These are phyloP conservation scores for Yamadazyma olivae DNA, from an alignment of 805 yeast species.

Conservation along the genomic window DNA sequence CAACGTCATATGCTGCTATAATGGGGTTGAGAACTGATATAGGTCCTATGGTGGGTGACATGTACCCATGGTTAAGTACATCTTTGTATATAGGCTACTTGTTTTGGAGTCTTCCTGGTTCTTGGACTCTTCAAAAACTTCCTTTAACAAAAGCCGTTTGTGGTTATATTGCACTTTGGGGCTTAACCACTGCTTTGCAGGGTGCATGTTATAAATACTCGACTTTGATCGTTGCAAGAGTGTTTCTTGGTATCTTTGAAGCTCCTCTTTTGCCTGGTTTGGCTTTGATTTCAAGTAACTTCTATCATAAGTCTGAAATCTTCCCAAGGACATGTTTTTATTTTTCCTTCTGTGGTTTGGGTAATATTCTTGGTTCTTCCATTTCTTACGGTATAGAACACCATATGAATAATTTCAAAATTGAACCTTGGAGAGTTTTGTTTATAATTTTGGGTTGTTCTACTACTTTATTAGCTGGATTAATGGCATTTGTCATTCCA, in stretches of 20 bases:
- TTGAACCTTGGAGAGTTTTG: constrained; percentile 58
- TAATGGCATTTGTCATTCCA: constrained; percentile 42
- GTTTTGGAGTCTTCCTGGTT: constrained; percentile 49
- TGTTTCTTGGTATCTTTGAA: constrained; percentile 38
- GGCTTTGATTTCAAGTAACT: constrained; percentile 29
- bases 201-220: constrained; percentile 41
- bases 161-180: constrained; percentile 58
- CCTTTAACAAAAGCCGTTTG: constrained; percentile 54
- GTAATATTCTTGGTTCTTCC: constrained; percentile 33
- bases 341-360: constrained; percentile 31
- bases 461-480: constrained; percentile 50
- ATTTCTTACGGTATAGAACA: constrained; percentile 53
- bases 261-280: constrained; percentile 36
- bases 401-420: constrained; percentile 32
- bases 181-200: constrained; percentile 50
- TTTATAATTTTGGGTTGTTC: constrained; percentile 58
- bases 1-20: too few relatives aligned
- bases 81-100: constrained; percentile 55
- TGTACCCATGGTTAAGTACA: constrained; percentile 37
- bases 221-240: constrained; percentile 33
- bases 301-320: constrained; percentile 29
- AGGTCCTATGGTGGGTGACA: constrained; percentile 26
- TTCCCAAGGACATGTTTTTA: constrained; percentile 28
- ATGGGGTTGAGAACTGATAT: too few relatives aligned
- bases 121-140: constrained; percentile 47